Conservation (phyloP, 768 basidiomycete genomes). For the Suillus brevipes region DNA sequence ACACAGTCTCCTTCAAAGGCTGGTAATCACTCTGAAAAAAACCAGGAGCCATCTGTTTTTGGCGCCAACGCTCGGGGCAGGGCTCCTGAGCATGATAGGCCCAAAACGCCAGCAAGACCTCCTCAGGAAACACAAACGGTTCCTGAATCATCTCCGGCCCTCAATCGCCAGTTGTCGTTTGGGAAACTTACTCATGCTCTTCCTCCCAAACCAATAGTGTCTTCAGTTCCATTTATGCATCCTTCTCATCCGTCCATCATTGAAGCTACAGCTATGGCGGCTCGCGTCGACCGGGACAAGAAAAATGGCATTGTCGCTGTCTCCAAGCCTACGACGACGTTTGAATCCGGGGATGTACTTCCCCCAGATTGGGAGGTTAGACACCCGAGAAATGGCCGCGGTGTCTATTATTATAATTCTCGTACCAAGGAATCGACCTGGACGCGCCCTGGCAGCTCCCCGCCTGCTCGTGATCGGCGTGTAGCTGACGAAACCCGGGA, state of each 20-base stretch:
- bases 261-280: slow-evolving; percentile 63
- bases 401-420: slow-evolving; percentile 58
- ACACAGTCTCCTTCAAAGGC: slow-evolving; percentile 21
- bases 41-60: slow-evolving; percentile 15
- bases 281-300: slow-evolving; percentile 44
- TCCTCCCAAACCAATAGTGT: slow-evolving; percentile 62
- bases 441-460: slow-evolving; percentile 46
- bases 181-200: slow-evolving; percentile 62
- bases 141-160: slow-evolving; percentile 24
- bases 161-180: slow-evolving; percentile 26
- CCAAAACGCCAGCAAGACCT: slow-evolving; percentile 13
- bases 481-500: slow-evolving; percentile 27
- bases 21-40: slow-evolving; percentile 13
- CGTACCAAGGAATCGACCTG: slow-evolving; percentile 59
- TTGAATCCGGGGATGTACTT: slow-evolving; percentile 37
- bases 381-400: slow-evolving; percentile 47
- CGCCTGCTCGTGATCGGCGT: slow-evolving; percentile 25
- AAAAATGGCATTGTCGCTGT: slow-evolving; percentile 33
- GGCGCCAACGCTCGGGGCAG: slow-evolving; percentile 9
- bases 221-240: slow-evolving; percentile 51
- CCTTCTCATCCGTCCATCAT: slow-evolving; percentile 60
- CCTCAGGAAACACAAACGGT: slow-evolving; percentile 11
- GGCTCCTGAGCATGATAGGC: slow-evolving; percentile 14
- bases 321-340: slow-evolving; percentile 21
- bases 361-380: slow-evolving; percentile 65